These are phyloP conservation scores for Phytophthora pinifolia DNA, from an alignment of 352 stramenopile genomes.

Conservation along the genomic window DNA sequence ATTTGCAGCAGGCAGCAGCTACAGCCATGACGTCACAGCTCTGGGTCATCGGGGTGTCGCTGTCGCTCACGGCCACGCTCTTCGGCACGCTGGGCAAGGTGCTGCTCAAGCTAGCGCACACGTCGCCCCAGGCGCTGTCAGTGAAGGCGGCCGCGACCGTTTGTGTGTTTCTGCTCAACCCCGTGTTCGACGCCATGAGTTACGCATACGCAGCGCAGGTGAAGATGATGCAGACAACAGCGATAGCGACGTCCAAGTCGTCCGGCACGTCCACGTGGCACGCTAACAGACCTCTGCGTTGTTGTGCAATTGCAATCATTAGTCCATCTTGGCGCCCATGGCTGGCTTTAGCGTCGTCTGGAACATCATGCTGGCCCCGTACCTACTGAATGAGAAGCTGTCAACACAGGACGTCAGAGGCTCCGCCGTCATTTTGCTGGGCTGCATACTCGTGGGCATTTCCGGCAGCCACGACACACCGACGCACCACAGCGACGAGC, in stretches of 20 bases:
- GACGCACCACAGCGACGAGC: constrained; percentile 70
- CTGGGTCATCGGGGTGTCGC: constrained; percentile 75
- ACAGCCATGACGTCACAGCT: constrained; percentile 40
- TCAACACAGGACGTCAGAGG: constrained; percentile 73
- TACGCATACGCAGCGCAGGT: constrained; percentile 87
- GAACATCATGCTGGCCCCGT: constrained; percentile 86
- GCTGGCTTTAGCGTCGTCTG: constrained; percentile 87
- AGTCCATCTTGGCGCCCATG: constrained; percentile 88
- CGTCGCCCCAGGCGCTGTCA: constrained; percentile 47
- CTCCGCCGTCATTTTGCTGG: constrained; percentile 72
- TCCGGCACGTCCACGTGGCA: constrained; percentile 11
- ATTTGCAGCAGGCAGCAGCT: constrained; percentile 11
- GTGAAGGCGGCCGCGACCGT: constrained; percentile 72
- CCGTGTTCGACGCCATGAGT: constrained; percentile 85
- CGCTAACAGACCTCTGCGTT: constrained; percentile 20
- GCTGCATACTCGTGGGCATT: constrained; percentile 74
- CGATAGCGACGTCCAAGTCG: not conserved
- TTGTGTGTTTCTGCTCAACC: constrained; percentile 85
- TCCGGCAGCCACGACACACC: constrained; percentile 82
- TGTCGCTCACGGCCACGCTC: constrained; percentile 82
- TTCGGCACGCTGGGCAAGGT: constrained; percentile 87
- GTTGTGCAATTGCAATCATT: constrained; percentile 19
- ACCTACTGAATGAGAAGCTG: constrained; percentile 78
- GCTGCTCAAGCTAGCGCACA: constrained; percentile 86
- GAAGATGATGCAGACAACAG: not conserved